Evolutionary conservation across 345 rosid genomes (phyloP), one percentile per base, ranked within the genome.

Genomic region (Arabidopsis suecica): DNA sequence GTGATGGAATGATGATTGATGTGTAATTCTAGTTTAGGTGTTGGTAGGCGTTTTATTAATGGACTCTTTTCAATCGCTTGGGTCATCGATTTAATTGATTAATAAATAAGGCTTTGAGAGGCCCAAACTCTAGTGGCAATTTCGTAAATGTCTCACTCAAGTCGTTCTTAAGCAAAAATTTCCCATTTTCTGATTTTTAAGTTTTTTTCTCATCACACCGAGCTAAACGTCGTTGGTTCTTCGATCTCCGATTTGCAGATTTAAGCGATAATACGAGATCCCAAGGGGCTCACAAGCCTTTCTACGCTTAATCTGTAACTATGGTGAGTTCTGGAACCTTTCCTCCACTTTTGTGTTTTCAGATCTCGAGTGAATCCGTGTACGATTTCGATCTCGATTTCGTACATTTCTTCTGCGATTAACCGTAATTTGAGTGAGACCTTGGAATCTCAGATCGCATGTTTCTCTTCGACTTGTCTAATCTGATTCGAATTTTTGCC

Each of bases 201-300:
- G 49, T 36, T 42, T 32, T 32, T 32, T 20, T 13, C 5, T 5
- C 44, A 76, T 56, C 71, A 70, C 61, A 63, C 60, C 70, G 23
- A 69, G 75, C 75, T 77, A 57, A 41, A 62, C 80, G 71, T 55
- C 53, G 60, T 77, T 68, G 68, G 22, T 66, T 50, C 62, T 62
- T 55, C 75, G 80, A 69, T 76, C 80, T 63, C 72, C 67, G 76
- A 77, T 77, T 63, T 58, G 36, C 67, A 71, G 72, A 71, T 56
- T 57, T 65, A 64, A 37, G 76, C 71, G 72, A 71, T 36, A 56
- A 57, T 9, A 18, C 76, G 71, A 77, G 67, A 71, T 77, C 76
- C 72, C 22, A 57, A 70, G 61, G 61, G 58, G 6, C 25, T 6
- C 9, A 0, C 16, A 9, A 70, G 8, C 53, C 54, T 69, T 69